These are phyloP conservation scores for Dipteronia dyeriana DNA, from an alignment of 345 rosid genomes.

Conservation along the genomic window DNA sequence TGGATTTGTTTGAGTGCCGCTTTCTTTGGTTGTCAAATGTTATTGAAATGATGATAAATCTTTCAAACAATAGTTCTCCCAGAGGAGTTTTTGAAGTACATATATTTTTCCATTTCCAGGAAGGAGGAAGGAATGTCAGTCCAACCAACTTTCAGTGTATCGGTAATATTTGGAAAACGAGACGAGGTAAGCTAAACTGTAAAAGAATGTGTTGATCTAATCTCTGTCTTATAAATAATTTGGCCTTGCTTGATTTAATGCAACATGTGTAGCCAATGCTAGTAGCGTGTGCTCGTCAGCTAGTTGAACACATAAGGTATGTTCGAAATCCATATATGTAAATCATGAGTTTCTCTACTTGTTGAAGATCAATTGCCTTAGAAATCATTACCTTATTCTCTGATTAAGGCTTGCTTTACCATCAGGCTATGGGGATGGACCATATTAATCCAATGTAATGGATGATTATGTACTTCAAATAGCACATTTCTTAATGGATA, in stretches of 20 bases:
- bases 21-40: neutral
- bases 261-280: slow-evolving; percentile 68
- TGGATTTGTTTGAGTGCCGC: neutral
- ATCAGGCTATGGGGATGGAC: neutral
- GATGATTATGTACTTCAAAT: neutral
- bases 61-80: neutral
- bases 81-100: slow-evolving; percentile 5
- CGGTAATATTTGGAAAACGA: slow-evolving; percentile 88
- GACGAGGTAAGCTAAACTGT: slow-evolving; percentile 59
- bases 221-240: neutral
- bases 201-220: neutral
- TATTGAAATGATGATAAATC: neutral
- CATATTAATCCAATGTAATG: neutral
- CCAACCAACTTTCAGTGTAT: slow-evolving; percentile 76
- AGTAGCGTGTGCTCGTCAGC: slow-evolving; percentile 74
- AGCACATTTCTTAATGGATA: neutral
- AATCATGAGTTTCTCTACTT: neutral
- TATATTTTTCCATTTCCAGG: slow-evolving; percentile 40
- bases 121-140: slow-evolving; percentile 85
- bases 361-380: neutral
- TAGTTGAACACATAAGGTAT: slow-evolving; percentile 87
- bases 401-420: neutral
- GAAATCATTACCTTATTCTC: neutral
- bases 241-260: slow-evolving; percentile 21
- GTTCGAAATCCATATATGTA: neutral